These are phyloP conservation scores for Rhodotorula kratochvilovae DNA, from an alignment of 768 basidiomycete genomes.

Conservation along the genomic window DNA sequence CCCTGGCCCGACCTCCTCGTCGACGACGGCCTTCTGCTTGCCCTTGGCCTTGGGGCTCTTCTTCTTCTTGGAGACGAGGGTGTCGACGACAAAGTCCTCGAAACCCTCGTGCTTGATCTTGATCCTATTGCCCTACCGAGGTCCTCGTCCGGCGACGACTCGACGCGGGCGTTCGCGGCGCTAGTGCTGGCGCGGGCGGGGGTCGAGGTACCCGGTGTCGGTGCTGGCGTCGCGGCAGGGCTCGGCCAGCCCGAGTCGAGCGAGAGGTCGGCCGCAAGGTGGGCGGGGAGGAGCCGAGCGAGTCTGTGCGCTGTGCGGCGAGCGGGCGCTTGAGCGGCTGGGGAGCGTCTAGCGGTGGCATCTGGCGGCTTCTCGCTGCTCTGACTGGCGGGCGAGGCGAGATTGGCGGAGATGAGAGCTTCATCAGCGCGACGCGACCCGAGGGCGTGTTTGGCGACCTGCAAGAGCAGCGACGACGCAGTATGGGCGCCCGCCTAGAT, in stretches of 20 bases:
- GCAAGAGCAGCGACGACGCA: too few relatives aligned
- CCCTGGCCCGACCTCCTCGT: not conserved
- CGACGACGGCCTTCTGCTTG: not conserved
- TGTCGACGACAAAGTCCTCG: not conserved
- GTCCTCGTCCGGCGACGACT: too few relatives aligned
- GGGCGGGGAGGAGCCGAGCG: not conserved
- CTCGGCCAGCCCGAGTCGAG: constrained; percentile 31
- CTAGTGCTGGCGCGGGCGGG: not conserved
- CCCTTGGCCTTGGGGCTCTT: not conserved
- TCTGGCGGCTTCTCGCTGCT: too few relatives aligned
- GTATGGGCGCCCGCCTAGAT: too few relatives aligned
- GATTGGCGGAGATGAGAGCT: too few relatives aligned
- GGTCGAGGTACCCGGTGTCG: not conserved
- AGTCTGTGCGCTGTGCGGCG: not conserved
- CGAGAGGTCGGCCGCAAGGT: not conserved
- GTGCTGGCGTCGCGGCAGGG: constrained; percentile 35
- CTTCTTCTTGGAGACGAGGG: not conserved
- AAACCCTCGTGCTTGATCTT: not conserved
- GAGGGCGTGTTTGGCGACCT: too few relatives aligned
- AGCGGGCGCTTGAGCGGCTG: constrained; percentile 1
- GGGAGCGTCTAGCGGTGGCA: not conserved
- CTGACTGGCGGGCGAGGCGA: too few relatives aligned
- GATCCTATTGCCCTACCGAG: not conserved
- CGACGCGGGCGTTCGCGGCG: not conserved
- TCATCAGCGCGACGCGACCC: too few relatives aligned